Evolutionary conservation across 129 eudicot genomes (phyloP).

Genomic region (Chrysanthemum seticuspe): DNA sequence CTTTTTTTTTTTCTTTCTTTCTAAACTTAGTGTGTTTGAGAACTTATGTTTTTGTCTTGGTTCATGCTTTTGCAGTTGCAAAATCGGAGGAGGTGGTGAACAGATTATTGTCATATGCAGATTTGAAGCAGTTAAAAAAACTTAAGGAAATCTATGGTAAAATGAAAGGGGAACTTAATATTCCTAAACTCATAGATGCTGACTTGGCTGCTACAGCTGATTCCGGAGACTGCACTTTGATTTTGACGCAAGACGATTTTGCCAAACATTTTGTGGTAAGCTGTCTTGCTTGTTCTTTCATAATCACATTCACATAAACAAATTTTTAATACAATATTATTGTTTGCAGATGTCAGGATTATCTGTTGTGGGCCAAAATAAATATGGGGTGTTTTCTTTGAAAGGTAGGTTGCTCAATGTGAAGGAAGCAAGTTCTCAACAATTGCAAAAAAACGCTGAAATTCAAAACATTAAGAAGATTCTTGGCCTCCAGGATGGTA

Average conservation of each 20-base stretch:
- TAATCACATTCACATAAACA: neutral
- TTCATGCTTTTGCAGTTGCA: constrained; percentile 45
- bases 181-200: constrained; percentile 85
- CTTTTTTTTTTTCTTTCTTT: neutral
- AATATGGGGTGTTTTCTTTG: constrained; percentile 88
- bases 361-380: constrained; percentile 72
- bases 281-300: neutral
- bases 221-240: constrained; percentile 72
- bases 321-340: neutral
- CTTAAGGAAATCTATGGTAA: constrained; percentile 89
- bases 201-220: constrained; percentile 64
- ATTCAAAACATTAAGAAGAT: constrained; percentile 74
- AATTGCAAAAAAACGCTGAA: constrained; percentile 77
- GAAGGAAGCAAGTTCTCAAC: constrained; percentile 82
- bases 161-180: constrained; percentile 47
- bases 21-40: neutral
- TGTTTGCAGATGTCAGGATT: constrained; percentile 74
- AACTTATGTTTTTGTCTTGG: neutral
- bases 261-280: constrained; percentile 94
- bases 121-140: constrained; percentile 65
- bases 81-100: constrained; percentile 62
- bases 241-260: constrained; percentile 96
- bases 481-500: constrained; percentile 79
- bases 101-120: constrained; percentile 64
- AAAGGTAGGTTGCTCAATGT: constrained; percentile 93